These are phyloP conservation scores for Xylaria polymorpha DNA, from an alignment of 2,329 filamentous ascomycete species.

Conservation along the genomic window DNA sequence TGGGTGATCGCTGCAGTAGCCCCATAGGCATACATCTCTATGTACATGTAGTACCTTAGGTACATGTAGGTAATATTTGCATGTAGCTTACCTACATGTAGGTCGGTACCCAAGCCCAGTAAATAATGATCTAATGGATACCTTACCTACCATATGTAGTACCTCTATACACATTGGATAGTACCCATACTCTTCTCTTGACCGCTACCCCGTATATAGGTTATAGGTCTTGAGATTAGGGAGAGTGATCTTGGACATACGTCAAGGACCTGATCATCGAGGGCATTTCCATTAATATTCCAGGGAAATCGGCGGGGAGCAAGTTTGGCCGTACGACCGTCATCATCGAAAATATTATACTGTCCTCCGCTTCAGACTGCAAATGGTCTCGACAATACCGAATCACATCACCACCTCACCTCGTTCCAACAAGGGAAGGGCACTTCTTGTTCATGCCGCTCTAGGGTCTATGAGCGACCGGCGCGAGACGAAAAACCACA, in stretches of 20 bases:
- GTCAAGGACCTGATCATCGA: background rate
- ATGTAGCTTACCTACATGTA: too few species aligned
- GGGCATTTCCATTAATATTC: background rate
- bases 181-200: background rate
- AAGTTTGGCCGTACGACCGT: background rate
- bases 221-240: background rate
- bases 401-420: background rate
- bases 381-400: background rate
- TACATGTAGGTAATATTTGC: too few species aligned
- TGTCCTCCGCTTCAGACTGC: background rate
- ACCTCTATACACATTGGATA: too few species aligned
- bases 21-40: too few species aligned
- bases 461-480: background rate
- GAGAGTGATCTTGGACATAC: constrained; percentile 10
- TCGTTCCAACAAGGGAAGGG: constrained; percentile 1
- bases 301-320: background rate
- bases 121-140: too few species aligned
- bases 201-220: background rate
- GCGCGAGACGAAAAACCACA: constrained; percentile 10
- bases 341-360: background rate
- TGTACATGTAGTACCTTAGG: too few species aligned
- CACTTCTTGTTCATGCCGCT: background rate
- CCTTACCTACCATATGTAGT: background rate
- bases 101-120: background rate
- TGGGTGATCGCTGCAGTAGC: background rate